Conservation (phyloP, 805 yeast genomes). For the Ogataea haglerorum region DNA sequence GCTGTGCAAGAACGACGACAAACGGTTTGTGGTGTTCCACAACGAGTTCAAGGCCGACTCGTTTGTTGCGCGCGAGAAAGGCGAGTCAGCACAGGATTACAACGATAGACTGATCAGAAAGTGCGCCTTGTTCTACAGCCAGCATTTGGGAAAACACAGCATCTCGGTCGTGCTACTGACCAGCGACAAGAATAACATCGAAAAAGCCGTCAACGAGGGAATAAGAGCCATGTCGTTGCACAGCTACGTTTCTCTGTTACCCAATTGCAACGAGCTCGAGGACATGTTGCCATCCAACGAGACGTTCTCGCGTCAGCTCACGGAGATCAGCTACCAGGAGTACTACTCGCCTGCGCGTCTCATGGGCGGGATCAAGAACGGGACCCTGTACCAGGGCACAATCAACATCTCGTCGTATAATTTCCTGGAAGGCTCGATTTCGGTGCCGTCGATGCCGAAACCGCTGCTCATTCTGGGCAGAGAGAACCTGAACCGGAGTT, state of each 20-base stretch:
- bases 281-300: conserved; percentile 69
- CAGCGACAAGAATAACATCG: conserved; percentile 70
- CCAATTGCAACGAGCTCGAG: conserved; percentile 68
- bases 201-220: conserved; percentile 52
- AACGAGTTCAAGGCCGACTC: conserved; percentile 83
- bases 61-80: conserved; percentile 53
- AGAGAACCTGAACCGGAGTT: conserved; percentile 82
- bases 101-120: conserved; percentile 88
- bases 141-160: conserved; percentile 50
- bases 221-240: conserved; percentile 53
- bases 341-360: conserved; percentile 78
- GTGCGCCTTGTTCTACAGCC: conserved; percentile 66
- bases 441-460: conserved; percentile 66
- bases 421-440: conserved; percentile 80
- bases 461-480: conserved; percentile 83
- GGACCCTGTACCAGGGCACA: conserved; percentile 82
- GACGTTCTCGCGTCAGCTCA: conserved; percentile 35
- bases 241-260: conserved; percentile 69
- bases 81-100: conserved; percentile 81
- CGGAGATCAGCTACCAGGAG: conserved; percentile 65
- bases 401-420: conserved; percentile 82
- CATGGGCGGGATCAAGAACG: conserved; percentile 87
- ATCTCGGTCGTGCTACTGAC: conserved; percentile 60
- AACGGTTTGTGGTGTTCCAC: conserved; percentile 87
- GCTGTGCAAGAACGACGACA: conserved; percentile 68